Base-by-base conservation (phyloP, 345 rosid genomes). In the Psidium guajava region DNA sequence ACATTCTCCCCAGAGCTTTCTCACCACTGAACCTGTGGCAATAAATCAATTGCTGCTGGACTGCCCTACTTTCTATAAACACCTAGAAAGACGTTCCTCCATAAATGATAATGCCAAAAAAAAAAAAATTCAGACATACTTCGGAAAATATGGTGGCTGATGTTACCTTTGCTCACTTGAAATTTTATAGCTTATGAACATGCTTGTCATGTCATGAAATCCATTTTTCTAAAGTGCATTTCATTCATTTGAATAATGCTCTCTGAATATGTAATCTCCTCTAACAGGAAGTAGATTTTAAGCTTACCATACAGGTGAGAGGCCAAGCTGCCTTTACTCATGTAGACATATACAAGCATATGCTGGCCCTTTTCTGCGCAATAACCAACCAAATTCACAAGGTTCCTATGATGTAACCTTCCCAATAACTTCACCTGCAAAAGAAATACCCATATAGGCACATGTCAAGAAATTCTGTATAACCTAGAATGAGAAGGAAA, bases 251-350 rank as follows among this genome's bases (percentile, higher is more conserved):
- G 42, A 10, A 36, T 36, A 69, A 83, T 21, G 77, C 59, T 82
- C 86, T 91, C 56, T 51, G 36, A 21, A 69, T 54, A 85, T 77
- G 69, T 61, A 84, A 59, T 54, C 40, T 87, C 69, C 24, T 84
- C 28, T 1, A 6, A 69, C 54, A 81, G 84, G 83, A 86, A 84
- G 55, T 28, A 69, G 85, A 84, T 5, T n/a, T 84, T 32, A 28
- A 73, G 81, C 99, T 94, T 92, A 98, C 99, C 85, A 88, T 98
- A 98, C 85, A 98, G 88, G 87, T 98, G 98, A 90, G 98, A 94
- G 88, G 98, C 96, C 86, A 98, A 90, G 93, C 99, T 94, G 88
- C 99, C 98, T 92, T 96, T 95, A 87, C 94, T 96, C 99, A 98
- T 98, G 89, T 91, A 96, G 82, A 96, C 99, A 91, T 97, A 96